Percentiles rank a stretch among this genome's conserved stretches.
These are phyloP conservation scores for Phtheirospermum japonicum DNA, from an alignment of 257 asterid genomes.

Conservation along the genomic window DNA sequence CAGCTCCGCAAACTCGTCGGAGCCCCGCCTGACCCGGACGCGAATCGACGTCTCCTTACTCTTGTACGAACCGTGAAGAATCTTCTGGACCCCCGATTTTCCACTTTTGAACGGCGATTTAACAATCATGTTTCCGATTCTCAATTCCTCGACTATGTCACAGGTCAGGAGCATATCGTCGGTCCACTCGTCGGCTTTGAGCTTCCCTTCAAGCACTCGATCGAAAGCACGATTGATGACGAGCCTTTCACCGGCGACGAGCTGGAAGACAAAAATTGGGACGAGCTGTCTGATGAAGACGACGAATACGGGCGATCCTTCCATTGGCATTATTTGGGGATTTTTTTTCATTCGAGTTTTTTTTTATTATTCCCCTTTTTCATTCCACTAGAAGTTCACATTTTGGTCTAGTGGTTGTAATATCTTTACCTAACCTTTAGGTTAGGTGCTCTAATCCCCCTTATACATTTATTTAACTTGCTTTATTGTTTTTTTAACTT, in stretches of 20 bases:
- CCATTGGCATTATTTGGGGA: constrained; percentile 36
- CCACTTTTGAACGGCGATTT: constrained; percentile 82
- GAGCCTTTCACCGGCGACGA: constrained; percentile 43
- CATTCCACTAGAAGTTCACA: no score
- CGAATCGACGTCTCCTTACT: constrained; percentile 66
- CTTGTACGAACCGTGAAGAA: constrained; percentile 55
- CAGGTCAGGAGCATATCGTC: constrained; percentile 83
- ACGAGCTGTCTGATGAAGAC: constrained; percentile 51
- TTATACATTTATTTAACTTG: no score
- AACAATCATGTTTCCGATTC: constrained; percentile 55
- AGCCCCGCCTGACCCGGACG: constrained; percentile 67
- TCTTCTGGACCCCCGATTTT: constrained; percentile 65
- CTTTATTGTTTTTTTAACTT: no score
- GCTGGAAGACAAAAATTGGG: constrained; percentile 35
- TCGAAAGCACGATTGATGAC: constrained; percentile 51
- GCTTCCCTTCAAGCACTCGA: constrained; percentile 79
- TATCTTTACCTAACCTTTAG: no score
- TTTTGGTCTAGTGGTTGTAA: no score
- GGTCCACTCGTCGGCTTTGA: constrained; percentile 83
- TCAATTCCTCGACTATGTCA: constrained; percentile 79
- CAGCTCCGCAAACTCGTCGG: constrained; percentile 55
- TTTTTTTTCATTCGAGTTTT: not conserved
- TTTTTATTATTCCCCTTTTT: no score
- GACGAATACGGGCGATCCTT: constrained; percentile 46
- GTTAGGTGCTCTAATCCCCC: no score